Evolutionary conservation across 2,329 filamentous ascomycete species (phyloP), one percentile per base, ranked within the genome.

Genomic region (Lasiodiplodia hormozganensis): DNA sequence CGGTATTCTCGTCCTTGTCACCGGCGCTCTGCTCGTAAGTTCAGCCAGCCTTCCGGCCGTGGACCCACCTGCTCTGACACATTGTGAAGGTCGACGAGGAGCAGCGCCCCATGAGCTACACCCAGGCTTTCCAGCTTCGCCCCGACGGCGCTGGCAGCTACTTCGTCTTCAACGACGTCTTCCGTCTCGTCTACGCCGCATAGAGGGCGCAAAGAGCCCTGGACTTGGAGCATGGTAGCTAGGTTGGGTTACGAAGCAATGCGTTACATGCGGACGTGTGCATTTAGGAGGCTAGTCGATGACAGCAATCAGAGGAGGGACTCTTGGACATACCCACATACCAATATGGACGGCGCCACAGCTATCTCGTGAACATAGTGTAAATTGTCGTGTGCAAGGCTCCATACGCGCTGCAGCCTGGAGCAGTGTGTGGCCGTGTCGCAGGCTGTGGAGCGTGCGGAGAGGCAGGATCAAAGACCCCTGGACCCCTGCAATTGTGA

Each of bases 111-210:
- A 96, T 97, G 91, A 94, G 88, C 87, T 99, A 94, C 84, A 90
- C 90, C 68, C 94, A 98, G 84, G 84, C 88, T 68, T 98, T 98
- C 88, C 92, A 96, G 82, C 90, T 98, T 71, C 82, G 89, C 72
- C 90, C 89, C 70, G 91, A 93, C 67, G 82, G 82, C 34, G 73
- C 76, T 62, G 90, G 89, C 74, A 89, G 86, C 82, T 97, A 91
- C 85, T 97, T 88, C 80, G 92, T 98, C 79, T 90, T 90, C 85
- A 97, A 98, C 86, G 95, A 98, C 81, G 84, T 98, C 80, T 98
- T 98, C 89, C 92, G 92, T 83, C 88, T 98, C 71, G 88, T 97
- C 74, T 95, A 92, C 82, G 79, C 78, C 69, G 74, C 76, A 69
- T 80, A 79, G 71, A 67, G 34, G 7, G 52, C 49, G 56, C 36